Evolutionary conservation across 2,329 filamentous ascomycete genomes (phyloP), one percentile per base, ranked within the genome.

Genomic region (Cercospora nicotianae): DNA sequence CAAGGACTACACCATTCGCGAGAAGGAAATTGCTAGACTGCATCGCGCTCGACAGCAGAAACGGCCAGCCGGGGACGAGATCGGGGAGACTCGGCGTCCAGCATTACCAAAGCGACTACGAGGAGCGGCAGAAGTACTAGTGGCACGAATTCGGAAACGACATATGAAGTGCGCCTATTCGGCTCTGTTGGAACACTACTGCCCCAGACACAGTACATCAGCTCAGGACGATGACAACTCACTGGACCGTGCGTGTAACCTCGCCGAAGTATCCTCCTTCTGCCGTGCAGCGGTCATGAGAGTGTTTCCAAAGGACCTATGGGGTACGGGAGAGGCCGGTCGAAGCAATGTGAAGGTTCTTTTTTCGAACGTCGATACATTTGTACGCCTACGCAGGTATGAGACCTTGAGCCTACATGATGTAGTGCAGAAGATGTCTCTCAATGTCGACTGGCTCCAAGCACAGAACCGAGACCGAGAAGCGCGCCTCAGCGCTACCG

Each of bases 1-100:
- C 75, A 91, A 92, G 75, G 93, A 97, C 78, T 96, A 97, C 76
- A 94, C 91, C 0, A 78, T 93, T 10, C 89, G 94, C 18, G 94
- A 98, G 75, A 86, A 91, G 10, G 94, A 98, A 75, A 94, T 97
- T 67, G 72, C 75, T 30, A 30, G 51, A 55, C 26, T 23, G 30
- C 23, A 63, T n/a, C 51, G 30, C 48, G 18, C 59, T 18, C 36
- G n/a, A n/a, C 4, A 20, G 12, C 64, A 42, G 9, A 63, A 31
- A 20, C 31, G 30, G 23, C 13, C 30, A 45, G 48, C 10, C 12
- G 36, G 36, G 10, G 36, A 65, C 31, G 42, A 30, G 9, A 30
- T 18, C 18, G 10, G 8, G 5, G 4, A 20, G 7, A 13, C 30
- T 10, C 57, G 33, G 62, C 72, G 88, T 5, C 90, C 90, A 2